Percentiles rank a stretch among this genome's conserved stretches.
These are phyloP conservation scores for Trichosporon coremiiforme DNA, from an alignment of 1,284 basidiomycete genomes.

Conservation along the genomic window DNA sequence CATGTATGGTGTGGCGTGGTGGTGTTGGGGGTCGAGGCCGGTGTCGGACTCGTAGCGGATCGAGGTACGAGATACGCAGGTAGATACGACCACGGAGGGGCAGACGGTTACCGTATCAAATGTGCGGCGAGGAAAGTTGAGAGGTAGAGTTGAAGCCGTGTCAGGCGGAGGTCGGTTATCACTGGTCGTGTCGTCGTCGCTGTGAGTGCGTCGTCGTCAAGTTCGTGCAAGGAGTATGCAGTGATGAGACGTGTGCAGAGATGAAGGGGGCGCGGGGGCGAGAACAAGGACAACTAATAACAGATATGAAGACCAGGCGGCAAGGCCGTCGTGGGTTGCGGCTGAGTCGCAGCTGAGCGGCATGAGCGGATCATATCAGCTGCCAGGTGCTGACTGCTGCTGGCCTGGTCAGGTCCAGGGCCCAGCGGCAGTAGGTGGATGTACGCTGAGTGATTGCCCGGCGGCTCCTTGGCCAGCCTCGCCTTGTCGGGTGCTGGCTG, in stretches of 20 bases:
- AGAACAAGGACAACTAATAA: conserved; percentile 1
- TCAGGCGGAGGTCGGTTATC: neutral
- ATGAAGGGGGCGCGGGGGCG: neutral
- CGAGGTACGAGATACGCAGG: neutral
- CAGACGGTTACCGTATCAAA: neutral
- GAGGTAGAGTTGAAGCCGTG: neutral
- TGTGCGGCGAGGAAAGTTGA: neutral
- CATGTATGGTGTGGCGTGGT: neutral
- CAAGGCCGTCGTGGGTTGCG: neutral
- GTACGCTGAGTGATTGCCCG: conserved; percentile 3
- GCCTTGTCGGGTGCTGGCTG: neutral
- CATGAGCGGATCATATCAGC: conserved; percentile 3
- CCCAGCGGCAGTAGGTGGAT: conserved; percentile 1
- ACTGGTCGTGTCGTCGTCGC: neutral
- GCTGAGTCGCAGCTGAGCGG: conserved; percentile 10
- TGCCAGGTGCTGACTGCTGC: neutral
- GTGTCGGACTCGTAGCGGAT: neutral
- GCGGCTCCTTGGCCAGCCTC: neutral
- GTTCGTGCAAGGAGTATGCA: neutral
- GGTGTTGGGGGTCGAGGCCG: neutral
- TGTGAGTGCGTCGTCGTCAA: neutral
- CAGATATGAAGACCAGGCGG: neutral
- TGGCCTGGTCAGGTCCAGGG: conserved; percentile 4
- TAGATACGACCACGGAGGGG: conserved; percentile 6
- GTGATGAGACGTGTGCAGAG: neutral